These are phyloP conservation scores for Chenopodium berlandieri DNA, from an alignment of 148 eudicot species.

Conservation along the genomic window DNA sequence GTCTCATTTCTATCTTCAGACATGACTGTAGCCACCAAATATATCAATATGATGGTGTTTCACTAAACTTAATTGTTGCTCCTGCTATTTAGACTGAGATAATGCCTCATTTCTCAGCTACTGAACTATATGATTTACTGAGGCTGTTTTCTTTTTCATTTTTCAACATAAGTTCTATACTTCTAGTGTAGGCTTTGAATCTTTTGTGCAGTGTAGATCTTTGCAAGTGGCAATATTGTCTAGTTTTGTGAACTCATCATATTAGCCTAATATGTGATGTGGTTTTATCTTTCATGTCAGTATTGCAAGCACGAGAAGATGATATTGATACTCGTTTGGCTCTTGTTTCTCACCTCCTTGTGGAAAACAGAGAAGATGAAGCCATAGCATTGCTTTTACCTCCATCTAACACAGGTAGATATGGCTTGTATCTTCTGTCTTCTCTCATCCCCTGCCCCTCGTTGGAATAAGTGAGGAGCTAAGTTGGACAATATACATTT, in stretches of 20 bases:
- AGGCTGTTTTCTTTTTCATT: no score
- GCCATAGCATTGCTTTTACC: slow-evolving; percentile 77
- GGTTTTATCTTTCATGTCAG: slow-evolving; percentile 38
- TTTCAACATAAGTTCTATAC: no score
- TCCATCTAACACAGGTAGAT: slow-evolving; percentile 53
- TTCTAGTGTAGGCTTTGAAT: no score
- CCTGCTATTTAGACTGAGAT: no score
- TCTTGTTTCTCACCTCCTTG: slow-evolving; percentile 66
- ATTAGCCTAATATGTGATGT: neutral
- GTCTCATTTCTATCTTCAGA: no score
- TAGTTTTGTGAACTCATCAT: no score
- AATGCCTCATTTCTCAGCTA: no score
- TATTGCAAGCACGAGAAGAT: slow-evolving; percentile 50
- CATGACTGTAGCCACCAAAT: no score
- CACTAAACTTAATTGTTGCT: no score
- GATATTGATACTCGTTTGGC: slow-evolving; percentile 67
- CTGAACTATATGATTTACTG: no score
- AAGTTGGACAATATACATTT: slow-evolving; percentile 4
- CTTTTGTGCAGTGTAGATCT: neutral
- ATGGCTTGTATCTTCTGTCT: neutral
- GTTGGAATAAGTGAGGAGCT: slow-evolving; percentile 7
- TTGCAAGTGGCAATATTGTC: neutral
- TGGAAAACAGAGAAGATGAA: slow-evolving; percentile 70
- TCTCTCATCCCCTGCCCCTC: neutral
- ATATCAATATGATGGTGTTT: no score